Evolutionary conservation across 208 protist species (phyloP).

Genomic region (Wallacemonas collosoma): DNA sequence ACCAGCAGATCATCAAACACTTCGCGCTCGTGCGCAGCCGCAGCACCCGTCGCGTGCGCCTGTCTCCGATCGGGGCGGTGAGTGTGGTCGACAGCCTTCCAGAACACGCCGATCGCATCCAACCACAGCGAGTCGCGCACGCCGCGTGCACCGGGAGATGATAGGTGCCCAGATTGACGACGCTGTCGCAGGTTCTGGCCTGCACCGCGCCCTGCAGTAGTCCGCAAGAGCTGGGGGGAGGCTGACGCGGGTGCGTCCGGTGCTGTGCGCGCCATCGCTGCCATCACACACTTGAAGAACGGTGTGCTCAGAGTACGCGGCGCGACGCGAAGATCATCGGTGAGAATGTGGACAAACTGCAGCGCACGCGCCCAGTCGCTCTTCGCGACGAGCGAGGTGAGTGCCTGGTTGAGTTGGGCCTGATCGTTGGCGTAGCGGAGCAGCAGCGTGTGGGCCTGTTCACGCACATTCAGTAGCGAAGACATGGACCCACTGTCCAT

Average conservation of each 20-base stretch:
- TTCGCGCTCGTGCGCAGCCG: conserved; percentile 39
- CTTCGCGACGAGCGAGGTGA: conserved; percentile 11
- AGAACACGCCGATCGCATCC: conserved; percentile 59
- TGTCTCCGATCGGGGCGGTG: neutral
- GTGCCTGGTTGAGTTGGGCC: conserved; percentile 8
- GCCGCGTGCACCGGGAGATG: no score
- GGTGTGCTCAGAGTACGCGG: conserved; percentile 1
- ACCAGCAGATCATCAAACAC: conserved; percentile 54
- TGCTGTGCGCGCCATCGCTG: neutral
- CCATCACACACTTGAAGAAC: conserved; percentile 20
- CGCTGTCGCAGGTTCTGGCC: no score
- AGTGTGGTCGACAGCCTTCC: conserved; percentile 77
- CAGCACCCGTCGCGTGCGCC: neutral
- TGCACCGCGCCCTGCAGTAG: no score
- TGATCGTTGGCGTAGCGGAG: conserved; percentile 1
- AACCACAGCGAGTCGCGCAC: conserved; percentile 39
- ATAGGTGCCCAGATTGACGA: no score
- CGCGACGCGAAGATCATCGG: conserved; percentile 16
- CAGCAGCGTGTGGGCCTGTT: conserved; percentile 18
- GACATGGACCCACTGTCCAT: neutral
- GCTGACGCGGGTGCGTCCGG: neutral
- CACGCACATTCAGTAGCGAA: conserved; percentile 5
- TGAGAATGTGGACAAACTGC: conserved; percentile 23
- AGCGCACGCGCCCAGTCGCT: conserved; percentile 26
- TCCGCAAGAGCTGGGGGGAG: neutral